Conservation (phyloP, 2,329 filamentous ascomycete species). For the Emydomyces testavorans region DNA sequence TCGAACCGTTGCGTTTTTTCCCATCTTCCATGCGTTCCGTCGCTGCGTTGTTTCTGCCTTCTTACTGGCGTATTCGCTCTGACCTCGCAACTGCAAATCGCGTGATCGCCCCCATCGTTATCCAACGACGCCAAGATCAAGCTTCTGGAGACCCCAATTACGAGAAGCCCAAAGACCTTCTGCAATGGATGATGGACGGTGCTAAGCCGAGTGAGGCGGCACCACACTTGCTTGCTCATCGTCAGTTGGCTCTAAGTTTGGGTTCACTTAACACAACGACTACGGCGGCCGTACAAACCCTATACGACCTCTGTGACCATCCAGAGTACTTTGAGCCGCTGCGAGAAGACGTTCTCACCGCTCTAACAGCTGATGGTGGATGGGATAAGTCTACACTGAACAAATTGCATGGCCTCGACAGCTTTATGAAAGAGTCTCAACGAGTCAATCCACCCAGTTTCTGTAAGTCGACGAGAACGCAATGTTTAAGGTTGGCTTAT, state of each 20-base stretch:
- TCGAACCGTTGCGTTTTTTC: conserved; percentile 25
- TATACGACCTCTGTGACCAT: conserved; percentile 18
- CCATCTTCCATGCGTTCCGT: conserved; percentile 28
- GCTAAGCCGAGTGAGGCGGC: conserved; percentile 12
- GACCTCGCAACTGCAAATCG: conserved; percentile 24
- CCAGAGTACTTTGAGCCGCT: conserved; percentile 19
- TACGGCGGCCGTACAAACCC: conserved; percentile 10
- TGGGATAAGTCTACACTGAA: conserved; percentile 14
- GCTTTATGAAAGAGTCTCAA: conserved; percentile 20
- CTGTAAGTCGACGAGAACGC: conserved; percentile 11
- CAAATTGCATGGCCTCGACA: conserved; percentile 18
- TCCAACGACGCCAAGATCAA: conserved; percentile 21
- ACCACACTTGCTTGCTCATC: conserved; percentile 15
- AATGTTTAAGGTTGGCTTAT: not conserved
- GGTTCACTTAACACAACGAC: conserved; percentile 17
- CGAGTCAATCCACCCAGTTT: conserved; percentile 16
- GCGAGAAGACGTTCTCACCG: conserved; percentile 17
- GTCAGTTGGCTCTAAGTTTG: conserved; percentile 13
- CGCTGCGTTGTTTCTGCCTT: conserved; percentile 27
- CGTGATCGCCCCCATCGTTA: conserved; percentile 28
- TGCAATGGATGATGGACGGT: conserved; percentile 29
- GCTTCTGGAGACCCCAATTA: conserved; percentile 19
- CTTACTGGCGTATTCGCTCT: conserved; percentile 24
- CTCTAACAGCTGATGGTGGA: conserved; percentile 14
- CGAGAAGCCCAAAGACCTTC: conserved; percentile 28